These are phyloP conservation scores for Amylocarpus encephaloides DNA, from an alignment of 2,329 filamentous ascomycete species.

Conservation along the genomic window DNA sequence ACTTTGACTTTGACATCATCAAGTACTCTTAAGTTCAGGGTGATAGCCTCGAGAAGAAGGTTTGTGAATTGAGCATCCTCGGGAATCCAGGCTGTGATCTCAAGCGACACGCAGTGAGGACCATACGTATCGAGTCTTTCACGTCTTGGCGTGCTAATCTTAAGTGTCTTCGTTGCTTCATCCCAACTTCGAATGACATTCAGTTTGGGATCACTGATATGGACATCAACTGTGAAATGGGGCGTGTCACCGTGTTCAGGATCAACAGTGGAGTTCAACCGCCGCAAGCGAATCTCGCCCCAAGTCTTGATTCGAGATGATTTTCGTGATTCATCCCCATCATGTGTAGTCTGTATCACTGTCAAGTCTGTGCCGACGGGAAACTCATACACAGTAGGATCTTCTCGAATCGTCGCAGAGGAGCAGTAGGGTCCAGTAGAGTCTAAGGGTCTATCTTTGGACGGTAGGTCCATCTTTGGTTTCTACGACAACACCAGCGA, in stretches of 20 bases:
- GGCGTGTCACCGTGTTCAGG: constrained; percentile 13
- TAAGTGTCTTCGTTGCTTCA: constrained; percentile 15
- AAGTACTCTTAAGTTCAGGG: constrained; percentile 20
- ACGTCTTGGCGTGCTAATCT: constrained; percentile 24
- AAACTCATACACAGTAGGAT: constrained; percentile 19
- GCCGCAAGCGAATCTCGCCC: constrained; percentile 25
- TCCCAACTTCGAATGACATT: constrained; percentile 19
- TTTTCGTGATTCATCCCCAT: constrained; percentile 7
- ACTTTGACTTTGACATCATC: constrained; percentile 26
- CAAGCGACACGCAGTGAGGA: constrained; percentile 26
- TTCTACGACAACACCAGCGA: background rate
- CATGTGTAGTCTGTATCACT: constrained; percentile 20
- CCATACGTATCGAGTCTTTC: constrained; percentile 6
- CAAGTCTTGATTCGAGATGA: constrained; percentile 14
- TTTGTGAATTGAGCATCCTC: constrained; percentile 21
- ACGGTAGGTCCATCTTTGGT: background rate
- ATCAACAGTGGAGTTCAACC: constrained; percentile 15
- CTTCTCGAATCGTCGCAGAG: constrained; percentile 13
- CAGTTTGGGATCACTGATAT: constrained; percentile 22
- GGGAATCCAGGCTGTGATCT: constrained; percentile 30
- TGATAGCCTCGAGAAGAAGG: constrained; percentile 19
- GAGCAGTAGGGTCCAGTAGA: constrained; percentile 19
- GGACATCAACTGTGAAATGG: constrained; percentile 22
- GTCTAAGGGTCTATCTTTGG: constrained; percentile 13
- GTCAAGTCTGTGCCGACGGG: constrained; percentile 16